A percentile compares a stretch with the other conserved stretches of the same genome.
Conservation (phyloP, 495 filamentous ascomycete genomes). For the Neurospora sp. region DNA sequence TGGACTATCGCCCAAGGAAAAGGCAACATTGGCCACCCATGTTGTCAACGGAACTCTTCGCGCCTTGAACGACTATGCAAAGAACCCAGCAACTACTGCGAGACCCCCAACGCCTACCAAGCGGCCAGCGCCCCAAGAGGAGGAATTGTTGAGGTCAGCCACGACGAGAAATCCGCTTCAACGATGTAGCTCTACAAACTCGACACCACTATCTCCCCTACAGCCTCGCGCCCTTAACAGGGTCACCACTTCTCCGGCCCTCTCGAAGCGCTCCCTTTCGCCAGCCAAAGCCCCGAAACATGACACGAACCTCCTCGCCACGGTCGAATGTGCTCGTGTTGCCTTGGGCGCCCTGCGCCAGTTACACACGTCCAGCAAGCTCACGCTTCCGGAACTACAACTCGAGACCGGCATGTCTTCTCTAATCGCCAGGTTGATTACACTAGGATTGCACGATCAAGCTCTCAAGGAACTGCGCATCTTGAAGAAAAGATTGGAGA, state of each 20-base stretch:
- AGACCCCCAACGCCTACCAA: conserved; percentile 11
- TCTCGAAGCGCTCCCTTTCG: conserved; percentile 21
- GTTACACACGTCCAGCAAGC: conserved; percentile 38
- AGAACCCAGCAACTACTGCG: conserved; percentile 23
- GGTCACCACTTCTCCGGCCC: conserved; percentile 34
- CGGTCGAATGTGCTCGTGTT: conserved; percentile 66
- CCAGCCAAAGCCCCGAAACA: conserved; percentile 12
- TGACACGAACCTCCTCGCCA: conserved; percentile 29
- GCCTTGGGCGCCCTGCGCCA: conserved; percentile 61
- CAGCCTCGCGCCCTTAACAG: conserved; percentile 46
- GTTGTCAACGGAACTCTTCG: conserved; percentile 71
- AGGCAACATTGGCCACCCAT: conserved; percentile 64
- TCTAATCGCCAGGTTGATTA: conserved; percentile 61
- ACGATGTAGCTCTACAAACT: conserved; percentile 36
- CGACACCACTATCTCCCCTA: conserved; percentile 38
- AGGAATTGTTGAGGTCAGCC: conserved; percentile 24
- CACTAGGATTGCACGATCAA: conserved; percentile 60
- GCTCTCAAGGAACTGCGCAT: conserved; percentile 68
- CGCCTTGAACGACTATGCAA: conserved; percentile 62
- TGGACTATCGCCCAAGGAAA: conserved; percentile 47
- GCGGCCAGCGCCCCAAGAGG: conserved; percentile 17
- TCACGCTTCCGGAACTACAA: conserved; percentile 53
- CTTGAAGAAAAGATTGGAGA: conserved; percentile 54
- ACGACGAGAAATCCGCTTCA: conserved; percentile 26
- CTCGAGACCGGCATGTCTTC: conserved; percentile 76